Evolutionary conservation across 208 protist species (phyloP).

Genomic region (Wallacemonas sp.): DNA sequence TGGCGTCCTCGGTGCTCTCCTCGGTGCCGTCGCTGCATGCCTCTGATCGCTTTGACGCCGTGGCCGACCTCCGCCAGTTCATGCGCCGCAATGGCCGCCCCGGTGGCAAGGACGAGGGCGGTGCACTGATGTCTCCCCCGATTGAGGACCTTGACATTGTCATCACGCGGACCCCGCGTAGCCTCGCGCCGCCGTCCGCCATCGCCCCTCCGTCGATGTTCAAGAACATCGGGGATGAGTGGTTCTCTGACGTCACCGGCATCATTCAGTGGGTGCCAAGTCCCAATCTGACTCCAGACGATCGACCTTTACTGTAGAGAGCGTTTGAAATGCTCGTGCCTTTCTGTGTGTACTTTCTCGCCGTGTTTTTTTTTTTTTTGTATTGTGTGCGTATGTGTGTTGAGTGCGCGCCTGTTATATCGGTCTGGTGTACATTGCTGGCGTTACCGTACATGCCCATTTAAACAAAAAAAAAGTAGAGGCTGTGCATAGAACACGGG

Average conservation of each 20-base stretch:
- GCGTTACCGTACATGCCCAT: background rate
- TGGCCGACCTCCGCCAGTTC: conserved; percentile 11
- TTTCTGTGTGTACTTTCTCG: conserved; percentile 1
- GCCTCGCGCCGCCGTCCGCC: background rate
- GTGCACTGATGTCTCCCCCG: background rate
- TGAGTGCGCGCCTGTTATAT: no score
- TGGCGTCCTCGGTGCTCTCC: conserved; percentile 1
- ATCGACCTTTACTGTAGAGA: background rate
- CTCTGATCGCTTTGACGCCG: conserved; percentile 13
- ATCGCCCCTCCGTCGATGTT: conserved; percentile 6
- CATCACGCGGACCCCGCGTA: background rate
- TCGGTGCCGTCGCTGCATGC: conserved; percentile 11
- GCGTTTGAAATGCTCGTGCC: no score
- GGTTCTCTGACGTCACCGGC: background rate
- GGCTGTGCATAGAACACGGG: background rate
- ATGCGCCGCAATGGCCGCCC: background rate
- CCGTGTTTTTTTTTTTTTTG: conserved; percentile 8
- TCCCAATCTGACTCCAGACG: conserved; percentile 5
- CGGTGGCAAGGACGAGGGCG: background rate
- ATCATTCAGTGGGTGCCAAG: conserved; percentile 8
- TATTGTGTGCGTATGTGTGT: no score
- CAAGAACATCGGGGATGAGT: conserved; percentile 2
- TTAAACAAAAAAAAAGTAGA: background rate
- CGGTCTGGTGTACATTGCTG: no score
- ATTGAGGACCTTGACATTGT: conserved; percentile 9